Evolutionary conservation across 257 asterid species (phyloP), one percentile per base, ranked within the genome.

Genomic region (Scutellaria baicalensis): DNA sequence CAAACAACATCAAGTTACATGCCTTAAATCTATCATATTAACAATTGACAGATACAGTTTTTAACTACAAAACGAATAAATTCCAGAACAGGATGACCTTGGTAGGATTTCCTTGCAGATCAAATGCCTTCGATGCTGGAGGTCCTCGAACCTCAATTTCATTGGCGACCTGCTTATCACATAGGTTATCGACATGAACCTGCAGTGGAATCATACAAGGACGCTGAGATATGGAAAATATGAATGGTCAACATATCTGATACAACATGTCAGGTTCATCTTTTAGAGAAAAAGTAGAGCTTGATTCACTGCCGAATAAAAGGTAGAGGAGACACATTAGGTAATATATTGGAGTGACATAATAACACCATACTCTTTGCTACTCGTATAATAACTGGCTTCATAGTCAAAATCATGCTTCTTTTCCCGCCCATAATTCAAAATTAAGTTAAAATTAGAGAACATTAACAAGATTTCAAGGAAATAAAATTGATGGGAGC

Each of bases 121-220:
- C 97, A 80, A 86, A 93, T 51, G 97, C 96, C 80, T 91, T 91
- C 3, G 88, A 85, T 70, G 84, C 87, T 59, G 96, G 99, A 76
- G 99, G 99, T 70, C 97, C 99, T 54, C 99, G 92, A 67, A 88
- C 81, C 86, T 91, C 99, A 77, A 87, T 78, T 83, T 87, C 82
- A 77, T 81, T 84, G 77, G 89, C 88, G 66, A 65, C 85, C 78
- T 93, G 99, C 90, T 84, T 91, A 55, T 83, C 75, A 69, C 77
- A 77, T 58, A 93, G 78, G 54, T 83, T 78, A 64, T 83, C 79
- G 16, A 93, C 84, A 44, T 43, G 79, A 77, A 86, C 89, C 97
- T 93, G 87, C 82, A 73, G 66, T 38, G 48, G 61, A 73, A 44
- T 59, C 39, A 67, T 52, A 70, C 49, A 35, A 81, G 75, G 54